Evolutionary conservation across 345 rosid genomes (phyloP).

Genomic region (Erodium maritimum): DNA sequence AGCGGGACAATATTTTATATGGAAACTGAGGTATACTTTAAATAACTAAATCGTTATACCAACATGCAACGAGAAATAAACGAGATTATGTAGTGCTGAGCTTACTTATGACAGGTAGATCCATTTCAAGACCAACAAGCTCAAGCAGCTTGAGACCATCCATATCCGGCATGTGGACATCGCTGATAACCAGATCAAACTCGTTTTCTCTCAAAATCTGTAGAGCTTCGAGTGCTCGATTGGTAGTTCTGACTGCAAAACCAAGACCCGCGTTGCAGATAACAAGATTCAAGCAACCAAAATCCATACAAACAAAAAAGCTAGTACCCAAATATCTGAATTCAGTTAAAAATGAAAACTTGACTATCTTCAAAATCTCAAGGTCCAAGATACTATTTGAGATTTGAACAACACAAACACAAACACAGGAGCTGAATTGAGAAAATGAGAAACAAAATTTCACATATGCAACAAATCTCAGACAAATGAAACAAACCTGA

Average conservation of each 20-base stretch:
- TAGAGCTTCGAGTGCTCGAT: conserved; percentile 44
- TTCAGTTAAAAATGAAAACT: no score
- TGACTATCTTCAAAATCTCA: neutral
- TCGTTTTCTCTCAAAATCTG: conserved; percentile 54
- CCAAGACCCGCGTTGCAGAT: conserved; percentile 6
- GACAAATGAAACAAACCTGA: no score
- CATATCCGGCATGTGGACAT: conserved; percentile 79
- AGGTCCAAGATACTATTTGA: no score
- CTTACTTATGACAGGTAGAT: conserved; percentile 76
- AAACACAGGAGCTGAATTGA: neutral
- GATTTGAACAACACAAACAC: no score
- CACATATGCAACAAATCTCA: neutral
- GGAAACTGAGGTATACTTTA: no score
- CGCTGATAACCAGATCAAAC: conserved; percentile 69
- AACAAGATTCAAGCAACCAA: conserved; percentile 2
- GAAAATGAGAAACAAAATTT: neutral
- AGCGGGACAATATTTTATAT: no score
- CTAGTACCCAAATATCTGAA: no score
- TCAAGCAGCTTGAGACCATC: conserved; percentile 77
- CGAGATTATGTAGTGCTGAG: neutral
- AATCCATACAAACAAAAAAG: no score
- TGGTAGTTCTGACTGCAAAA: conserved; percentile 56
- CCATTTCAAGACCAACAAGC: conserved; percentile 78
- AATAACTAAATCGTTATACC: no score
- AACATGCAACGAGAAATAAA: no score